Base-by-base conservation (phyloP, 305 asterid species). In the Stenogyne calaminthoides region DNA sequence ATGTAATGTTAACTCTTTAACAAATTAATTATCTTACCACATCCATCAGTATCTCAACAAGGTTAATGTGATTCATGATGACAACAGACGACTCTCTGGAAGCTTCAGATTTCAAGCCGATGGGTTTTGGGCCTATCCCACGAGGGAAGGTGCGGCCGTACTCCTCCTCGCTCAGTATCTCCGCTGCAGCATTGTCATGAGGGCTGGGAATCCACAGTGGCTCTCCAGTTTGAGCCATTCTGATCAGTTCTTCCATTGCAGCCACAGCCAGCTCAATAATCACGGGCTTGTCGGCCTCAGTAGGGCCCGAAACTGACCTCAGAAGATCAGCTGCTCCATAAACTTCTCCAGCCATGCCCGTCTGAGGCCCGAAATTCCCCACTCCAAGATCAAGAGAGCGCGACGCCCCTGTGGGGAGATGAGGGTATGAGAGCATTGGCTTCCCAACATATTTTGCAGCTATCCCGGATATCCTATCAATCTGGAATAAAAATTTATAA, bases 371-470 rank as follows among this genome's bases (percentile, higher is more conserved):
- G 27, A 83, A 84, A 58, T 71, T 90, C 12, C 91, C 92, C 10
- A 83, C 85, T 61, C 91, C 91, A 16, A 84, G 84, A 61, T 89
- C 95, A 18, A 88, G 84, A 1, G 94, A 77, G 22, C 94, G 88
- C 1, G 94, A 81, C 19, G 88, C 78, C n/a, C 84, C 87, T 0
- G 85, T 74, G 12, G 92, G 73, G 1, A 87, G 79, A 64, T 84
- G 86, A 6, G 92, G 87, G 56, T 85, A 92, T 3, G 90, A 76
- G n/a, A 92, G 88, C 92, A 87, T 81, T 0, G 98, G 96, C 64
- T 90, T 92, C 9, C 96, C 96, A 3, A 90, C 94, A 40, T 89
- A 92, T 72, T 90, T 92, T 1, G 96, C 98, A 14, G 98, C 98
- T 64, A 90, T 88, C 60, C 94, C 93, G 5, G 98, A 90, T 29